A percentile compares a stretch with the other conserved stretches of the same genome.
phyloP scores from a whole-genome alignment of 805 yeast genomes.

The Maudiozyma pseudohumilis region DNA sequence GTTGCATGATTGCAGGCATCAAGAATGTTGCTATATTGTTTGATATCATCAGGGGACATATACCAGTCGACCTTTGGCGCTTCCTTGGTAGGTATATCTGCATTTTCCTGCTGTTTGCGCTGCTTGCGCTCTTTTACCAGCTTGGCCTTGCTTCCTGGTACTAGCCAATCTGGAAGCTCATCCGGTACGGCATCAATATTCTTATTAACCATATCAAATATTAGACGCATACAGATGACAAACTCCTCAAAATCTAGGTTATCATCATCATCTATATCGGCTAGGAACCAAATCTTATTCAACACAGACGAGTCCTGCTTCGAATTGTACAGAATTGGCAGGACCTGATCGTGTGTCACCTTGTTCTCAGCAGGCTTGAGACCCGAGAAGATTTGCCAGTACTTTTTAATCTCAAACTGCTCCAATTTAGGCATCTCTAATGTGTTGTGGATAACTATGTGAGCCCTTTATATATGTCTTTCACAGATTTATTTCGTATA shows the following conservation, averaged over 20 bases:
- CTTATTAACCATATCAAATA: conserved; percentile 84
- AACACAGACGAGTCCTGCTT: conserved; percentile 69
- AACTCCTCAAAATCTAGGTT: conserved; percentile 92
- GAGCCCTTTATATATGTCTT: no score
- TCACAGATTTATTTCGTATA: no score
- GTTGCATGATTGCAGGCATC: conserved; percentile 41
- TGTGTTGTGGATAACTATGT: no score
- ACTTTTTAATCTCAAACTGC: conserved; percentile 92
- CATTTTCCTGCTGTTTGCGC: conserved; percentile 29
- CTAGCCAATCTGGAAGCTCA: conserved; percentile 79
- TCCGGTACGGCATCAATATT: conserved; percentile 51
- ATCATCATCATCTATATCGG: conserved; percentile 91
- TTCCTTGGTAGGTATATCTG: conserved; percentile 16
- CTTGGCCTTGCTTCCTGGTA: conserved; percentile 83
- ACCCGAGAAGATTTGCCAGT: conserved; percentile 95
- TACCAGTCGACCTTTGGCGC: conserved; percentile 75
- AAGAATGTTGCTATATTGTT: conserved; percentile 70
- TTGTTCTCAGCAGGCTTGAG: conserved; percentile 72
- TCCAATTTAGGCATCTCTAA: conserved; percentile 59
- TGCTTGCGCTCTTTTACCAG: conserved; percentile 78
- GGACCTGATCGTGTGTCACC: conserved; percentile 74
- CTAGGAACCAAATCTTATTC: conserved; percentile 79
- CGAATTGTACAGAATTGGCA: conserved; percentile 81
- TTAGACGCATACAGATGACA: conserved; percentile 92
- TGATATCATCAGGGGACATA: conserved; percentile 78